Conservation (phyloP, 2,329 filamentous ascomycete species). For the Anisogramma anomala region DNA sequence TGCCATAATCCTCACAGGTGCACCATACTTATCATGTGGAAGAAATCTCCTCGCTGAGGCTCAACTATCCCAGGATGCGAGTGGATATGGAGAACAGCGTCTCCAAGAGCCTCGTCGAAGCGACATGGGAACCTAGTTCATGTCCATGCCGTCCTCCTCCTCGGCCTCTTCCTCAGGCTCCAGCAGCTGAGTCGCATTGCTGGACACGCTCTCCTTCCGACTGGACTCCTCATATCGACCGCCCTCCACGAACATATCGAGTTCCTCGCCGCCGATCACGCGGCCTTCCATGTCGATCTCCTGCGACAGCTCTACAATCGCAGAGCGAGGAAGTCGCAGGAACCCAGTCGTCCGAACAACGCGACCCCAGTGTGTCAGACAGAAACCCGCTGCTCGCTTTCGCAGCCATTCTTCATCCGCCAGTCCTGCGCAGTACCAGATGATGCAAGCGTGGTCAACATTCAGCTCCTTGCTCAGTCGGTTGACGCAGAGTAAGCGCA, state of each 20-base stretch:
- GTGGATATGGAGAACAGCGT: too few species aligned
- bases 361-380: constrained; percentile 87
- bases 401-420: constrained; percentile 91
- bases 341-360: constrained; percentile 86
- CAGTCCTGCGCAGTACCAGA: constrained; percentile 87
- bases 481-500: constrained; percentile 84
- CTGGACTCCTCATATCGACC: constrained; percentile 28
- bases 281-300: constrained; percentile 90
- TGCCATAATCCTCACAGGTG: constrained; percentile 6
- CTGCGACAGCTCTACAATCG: constrained; percentile 82
- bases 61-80: too few species aligned
- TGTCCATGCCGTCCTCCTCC: constrained; percentile 53
- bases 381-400: constrained; percentile 76
- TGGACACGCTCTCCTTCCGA: constrained; percentile 50
- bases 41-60: too few species aligned
- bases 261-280: constrained; percentile 76
- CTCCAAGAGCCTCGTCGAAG: too few species aligned
- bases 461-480: constrained; percentile 83
- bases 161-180: constrained; percentile 48
- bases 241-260: constrained; percentile 42
- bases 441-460: constrained; percentile 85
- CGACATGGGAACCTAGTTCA: constrained; percentile 25
- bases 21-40: neutral
- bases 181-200: constrained; percentile 44
- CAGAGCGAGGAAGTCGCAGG: constrained; percentile 62